Evolutionary conservation across 106 monocot species (phyloP).

Genomic region (Allium fistulosum): DNA sequence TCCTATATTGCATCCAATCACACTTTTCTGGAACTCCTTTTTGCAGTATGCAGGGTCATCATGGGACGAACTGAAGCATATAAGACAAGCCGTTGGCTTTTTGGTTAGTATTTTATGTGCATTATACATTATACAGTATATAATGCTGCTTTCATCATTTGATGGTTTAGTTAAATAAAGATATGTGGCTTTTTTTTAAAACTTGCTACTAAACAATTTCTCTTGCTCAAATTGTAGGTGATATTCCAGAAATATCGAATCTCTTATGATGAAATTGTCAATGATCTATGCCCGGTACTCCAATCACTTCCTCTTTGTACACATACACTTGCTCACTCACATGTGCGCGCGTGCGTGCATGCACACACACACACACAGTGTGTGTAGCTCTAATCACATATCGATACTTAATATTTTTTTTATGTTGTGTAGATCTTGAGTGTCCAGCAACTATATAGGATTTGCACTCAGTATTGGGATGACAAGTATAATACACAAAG

Average conservation of each 20-base stretch:
- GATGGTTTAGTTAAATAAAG: neutral
- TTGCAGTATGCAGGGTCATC: slow-evolving; percentile 53
- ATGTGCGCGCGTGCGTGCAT: too few species aligned
- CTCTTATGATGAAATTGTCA: slow-evolving; percentile 89
- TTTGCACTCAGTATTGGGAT: slow-evolving; percentile 55
- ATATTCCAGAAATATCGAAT: slow-evolving; percentile 88
- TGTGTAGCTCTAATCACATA: neutral
- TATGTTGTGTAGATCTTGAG: slow-evolving; percentile 42
- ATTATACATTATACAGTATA: neutral
- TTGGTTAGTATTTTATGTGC: slow-evolving; percentile 44
- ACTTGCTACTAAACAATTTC: neutral
- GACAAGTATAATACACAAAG: slow-evolving; percentile 64
- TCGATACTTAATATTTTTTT: neutral
- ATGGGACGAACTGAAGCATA: slow-evolving; percentile 87
- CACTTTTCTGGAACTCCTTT: neutral
- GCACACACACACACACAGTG: too few species aligned
- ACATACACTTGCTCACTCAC: too few species aligned
- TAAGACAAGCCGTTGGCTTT: slow-evolving; percentile 84
- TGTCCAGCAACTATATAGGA: slow-evolving; percentile 77
- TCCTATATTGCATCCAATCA: too few species aligned
- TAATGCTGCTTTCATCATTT: neutral
- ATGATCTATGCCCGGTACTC: slow-evolving; percentile 77
- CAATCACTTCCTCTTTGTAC: neutral
- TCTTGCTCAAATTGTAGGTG: slow-evolving; percentile 32
- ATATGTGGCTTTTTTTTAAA: neutral